Conservation (phyloP, 805 yeast species). For the Yamadazyma laniorum region DNA sequence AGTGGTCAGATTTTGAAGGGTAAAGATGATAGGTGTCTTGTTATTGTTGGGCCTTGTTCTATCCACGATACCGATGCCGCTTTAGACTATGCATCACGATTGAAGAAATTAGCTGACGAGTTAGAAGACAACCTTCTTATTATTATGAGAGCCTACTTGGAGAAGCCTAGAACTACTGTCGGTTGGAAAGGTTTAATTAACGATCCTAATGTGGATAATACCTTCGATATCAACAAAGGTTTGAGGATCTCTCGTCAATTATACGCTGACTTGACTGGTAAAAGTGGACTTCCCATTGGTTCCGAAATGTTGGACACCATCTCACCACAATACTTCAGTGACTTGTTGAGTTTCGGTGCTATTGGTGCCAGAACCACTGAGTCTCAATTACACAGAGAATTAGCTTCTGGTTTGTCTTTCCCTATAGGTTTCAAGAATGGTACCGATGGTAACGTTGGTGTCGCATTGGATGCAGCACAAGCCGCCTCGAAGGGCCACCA, state of each 20-base stretch:
- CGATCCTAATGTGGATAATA: slow-evolving; percentile 93
- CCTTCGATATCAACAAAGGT: slow-evolving; percentile 94
- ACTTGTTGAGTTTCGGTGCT: slow-evolving; percentile 93
- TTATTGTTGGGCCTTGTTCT: slow-evolving; percentile 96
- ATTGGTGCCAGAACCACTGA: slow-evolving; percentile 99
- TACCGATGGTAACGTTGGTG: slow-evolving; percentile 93
- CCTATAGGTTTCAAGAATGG: slow-evolving; percentile 99
- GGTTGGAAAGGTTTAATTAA: slow-evolving; percentile 99
- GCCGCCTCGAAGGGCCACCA: slow-evolving; percentile 94
- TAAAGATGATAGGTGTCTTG: slow-evolving; percentile 79
- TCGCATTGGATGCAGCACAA: slow-evolving; percentile 90
- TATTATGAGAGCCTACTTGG: slow-evolving; percentile 96
- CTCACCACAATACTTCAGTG: slow-evolving; percentile 92
- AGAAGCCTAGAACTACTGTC: slow-evolving; percentile 97
- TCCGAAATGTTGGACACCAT: slow-evolving; percentile 98
- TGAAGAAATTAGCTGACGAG: slow-evolving; percentile 57
- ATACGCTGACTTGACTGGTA: slow-evolving; percentile 77
- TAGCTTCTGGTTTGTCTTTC: slow-evolving; percentile 95
- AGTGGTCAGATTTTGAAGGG: slow-evolving; percentile 75
- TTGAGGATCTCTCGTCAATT: slow-evolving; percentile 82
- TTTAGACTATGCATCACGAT: slow-evolving; percentile 73
- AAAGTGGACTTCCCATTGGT: slow-evolving; percentile 74
- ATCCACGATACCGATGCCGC: slow-evolving; percentile 94
- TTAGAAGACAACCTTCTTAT: slow-evolving; percentile 74
- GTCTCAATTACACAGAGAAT: slow-evolving; percentile 94